Evolutionary conservation across 768 basidiomycete species (phyloP), one percentile per base, ranked within the genome.

Genomic region (Agaricus blazei): DNA sequence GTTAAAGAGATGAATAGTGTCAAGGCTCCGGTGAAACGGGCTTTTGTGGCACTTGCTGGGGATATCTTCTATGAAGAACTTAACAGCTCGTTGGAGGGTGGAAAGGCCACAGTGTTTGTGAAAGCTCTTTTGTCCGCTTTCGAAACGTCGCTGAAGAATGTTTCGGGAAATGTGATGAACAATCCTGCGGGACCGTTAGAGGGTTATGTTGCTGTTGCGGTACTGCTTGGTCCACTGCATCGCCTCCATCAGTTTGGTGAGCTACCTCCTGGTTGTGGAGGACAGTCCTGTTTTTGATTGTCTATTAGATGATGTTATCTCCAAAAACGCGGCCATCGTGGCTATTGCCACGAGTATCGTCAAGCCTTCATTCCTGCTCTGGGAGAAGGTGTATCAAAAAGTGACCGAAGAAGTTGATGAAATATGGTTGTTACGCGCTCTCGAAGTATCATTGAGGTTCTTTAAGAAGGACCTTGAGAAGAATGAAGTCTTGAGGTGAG

Each of bases 331-430:
- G 28, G 67, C 68, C 2, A 59, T 81, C n/a, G 73, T 77, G 34
- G 68, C 76, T 1, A 66, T 89, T n/a, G 64, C 67, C 15, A 67
- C 82, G 0, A 71, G 74, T 12, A 63, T 72, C 11, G 70, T 79
- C 24, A 97, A 93, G 65, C 89, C 92, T 0, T 87, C 89, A 1
- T 97, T 97, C 71, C 68, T 98, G 40, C 62, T 95, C 12, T 92
- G 83, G 82, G 93, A 96, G 51, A 93, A 90, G 66, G 84, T 91
- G 0, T 93, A 92, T 63, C 81, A 85, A 56, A 93, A 90, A 65
- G 60, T 87, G 14, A 70, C 73, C 6, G 78, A 82, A 5, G 61
- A 75, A 0, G 77, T 78, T 2, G 92, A 92, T 14, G 84, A 91
- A 53, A 63, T 60, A 11, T 97, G 94, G 95, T 69, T 97, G 1